These are phyloP conservation scores for Pinus albicaulis DNA, from an alignment of 75 land plant species.

Conservation along the genomic window DNA sequence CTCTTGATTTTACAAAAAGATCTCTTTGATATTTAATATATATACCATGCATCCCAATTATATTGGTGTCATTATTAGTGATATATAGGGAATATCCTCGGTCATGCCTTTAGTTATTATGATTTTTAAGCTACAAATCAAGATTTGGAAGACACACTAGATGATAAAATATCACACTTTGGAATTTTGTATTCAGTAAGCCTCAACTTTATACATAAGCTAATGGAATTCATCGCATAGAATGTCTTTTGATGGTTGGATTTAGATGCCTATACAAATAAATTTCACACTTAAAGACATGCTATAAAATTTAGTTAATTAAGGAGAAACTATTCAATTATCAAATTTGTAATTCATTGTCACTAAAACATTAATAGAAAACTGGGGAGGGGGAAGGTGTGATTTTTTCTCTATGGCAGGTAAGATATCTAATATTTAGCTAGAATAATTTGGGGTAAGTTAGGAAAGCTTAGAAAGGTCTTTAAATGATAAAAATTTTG, in stretches of 20 bases:
- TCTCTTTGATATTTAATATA: too few relatives aligned
- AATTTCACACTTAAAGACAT: not conserved
- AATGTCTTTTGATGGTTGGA: not conserved
- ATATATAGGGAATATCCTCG: too few relatives aligned
- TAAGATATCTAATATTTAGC: not conserved
- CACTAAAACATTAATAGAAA: not conserved
- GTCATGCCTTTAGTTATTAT: too few relatives aligned
- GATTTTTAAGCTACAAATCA: too few relatives aligned
- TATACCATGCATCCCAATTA: too few relatives aligned
- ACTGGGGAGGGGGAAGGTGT: not conserved
- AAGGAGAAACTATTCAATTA: not conserved
- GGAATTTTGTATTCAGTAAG: not conserved
- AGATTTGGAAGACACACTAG: not conserved
- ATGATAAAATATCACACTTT: not conserved
- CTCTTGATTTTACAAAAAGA: too few relatives aligned
- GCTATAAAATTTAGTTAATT: not conserved
- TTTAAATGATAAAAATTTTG: not conserved
- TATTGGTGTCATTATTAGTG: too few relatives aligned
- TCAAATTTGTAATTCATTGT: not conserved
- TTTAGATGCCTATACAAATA: not conserved
- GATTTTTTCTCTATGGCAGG: not conserved
- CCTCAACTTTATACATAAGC: slow-evolving; percentile 1
- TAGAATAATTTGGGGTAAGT: not conserved
- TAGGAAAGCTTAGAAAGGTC: not conserved
- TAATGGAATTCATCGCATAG: not conserved